phyloP scores from a whole-genome alignment of 352 stramenopile genomes.

The Phytopythium helicoides region DNA sequence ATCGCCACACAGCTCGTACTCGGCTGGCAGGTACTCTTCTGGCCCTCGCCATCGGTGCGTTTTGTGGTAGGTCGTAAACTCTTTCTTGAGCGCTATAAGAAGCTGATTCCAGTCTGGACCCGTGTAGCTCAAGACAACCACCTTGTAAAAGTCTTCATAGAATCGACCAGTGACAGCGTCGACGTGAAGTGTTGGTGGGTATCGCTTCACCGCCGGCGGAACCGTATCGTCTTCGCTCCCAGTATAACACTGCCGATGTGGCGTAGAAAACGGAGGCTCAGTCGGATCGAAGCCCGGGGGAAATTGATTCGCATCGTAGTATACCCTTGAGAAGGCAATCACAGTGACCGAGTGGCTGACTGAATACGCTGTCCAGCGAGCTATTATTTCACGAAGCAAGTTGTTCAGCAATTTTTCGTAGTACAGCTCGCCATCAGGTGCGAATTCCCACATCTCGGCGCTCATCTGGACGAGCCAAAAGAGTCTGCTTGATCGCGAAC shows the following conservation, averaged over 20 bases:
- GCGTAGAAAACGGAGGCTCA: constrained; percentile 38
- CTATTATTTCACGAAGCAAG: constrained; percentile 70
- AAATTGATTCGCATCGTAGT: constrained; percentile 78
- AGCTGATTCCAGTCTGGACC: constrained; percentile 90
- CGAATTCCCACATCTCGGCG: constrained; percentile 93
- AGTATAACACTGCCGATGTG: constrained; percentile 36
- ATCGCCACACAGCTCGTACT: constrained; percentile 56
- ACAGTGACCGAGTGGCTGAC: constrained; percentile 92
- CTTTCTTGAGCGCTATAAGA: constrained; percentile 90
- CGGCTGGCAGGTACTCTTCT: constrained; percentile 41
- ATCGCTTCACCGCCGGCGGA: constrained; percentile 9
- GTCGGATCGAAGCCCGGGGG: constrained; percentile 49
- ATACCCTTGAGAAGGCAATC: constrained; percentile 90
- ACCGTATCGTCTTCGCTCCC: background rate
- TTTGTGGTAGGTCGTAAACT: constrained; percentile 92
- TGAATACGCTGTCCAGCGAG: constrained; percentile 81
- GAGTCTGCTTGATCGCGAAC: constrained; percentile 92
- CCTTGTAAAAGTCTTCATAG: constrained; percentile 85
- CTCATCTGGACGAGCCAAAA: constrained; percentile 98
- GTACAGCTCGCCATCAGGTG: constrained; percentile 85
- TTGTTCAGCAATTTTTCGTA: constrained; percentile 89
- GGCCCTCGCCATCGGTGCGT: constrained; percentile 61
- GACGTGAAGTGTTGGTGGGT: constrained; percentile 62
- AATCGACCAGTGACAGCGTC: constrained; percentile 45
- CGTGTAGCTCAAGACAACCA: constrained; percentile 86